Evolutionary conservation across 164 flowering plant species (phyloP).

Genomic region (Euptelea pleiosperma): DNA sequence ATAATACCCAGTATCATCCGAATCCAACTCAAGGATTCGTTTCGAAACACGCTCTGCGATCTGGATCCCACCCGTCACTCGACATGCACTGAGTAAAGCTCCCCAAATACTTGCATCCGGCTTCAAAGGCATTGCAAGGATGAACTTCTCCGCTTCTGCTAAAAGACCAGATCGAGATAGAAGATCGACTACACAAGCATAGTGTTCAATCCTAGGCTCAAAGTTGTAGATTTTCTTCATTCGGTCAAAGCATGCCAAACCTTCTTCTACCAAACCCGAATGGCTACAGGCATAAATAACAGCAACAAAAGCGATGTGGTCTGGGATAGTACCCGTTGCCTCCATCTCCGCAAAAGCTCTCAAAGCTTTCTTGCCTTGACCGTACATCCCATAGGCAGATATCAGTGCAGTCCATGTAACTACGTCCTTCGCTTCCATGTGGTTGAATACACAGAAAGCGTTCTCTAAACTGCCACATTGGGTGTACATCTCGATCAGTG

Average conservation of each 20-base stretch:
- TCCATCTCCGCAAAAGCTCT: slow-evolving; percentile 33
- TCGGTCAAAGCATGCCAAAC: slow-evolving; percentile 25
- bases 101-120: slow-evolving; percentile 51
- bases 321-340: slow-evolving; percentile 29
- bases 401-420: slow-evolving; percentile 47
- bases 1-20: slow-evolving; percentile 36
- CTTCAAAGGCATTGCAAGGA: slow-evolving; percentile 37
- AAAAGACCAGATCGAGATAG: slow-evolving; percentile 30
- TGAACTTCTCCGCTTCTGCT: slow-evolving; percentile 36
- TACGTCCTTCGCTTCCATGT: slow-evolving; percentile 43
- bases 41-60: slow-evolving; percentile 30
- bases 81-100: slow-evolving; percentile 46
- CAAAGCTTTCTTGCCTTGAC: slow-evolving; percentile 41
- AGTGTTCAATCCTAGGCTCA: slow-evolving; percentile 39
- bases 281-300: slow-evolving; percentile 48
- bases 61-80: slow-evolving; percentile 20
- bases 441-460: slow-evolving; percentile 32
- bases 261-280: slow-evolving; percentile 42
- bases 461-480: slow-evolving; percentile 43
- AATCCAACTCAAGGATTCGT: slow-evolving; percentile 24
- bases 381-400: slow-evolving; percentile 46
- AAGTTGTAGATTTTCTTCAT: slow-evolving; percentile 30
- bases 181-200: slow-evolving; percentile 50
- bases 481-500: slow-evolving; percentile 61
- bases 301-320: slow-evolving; percentile 37